Evolutionary conservation across 2,329 filamentous ascomycete genomes (phyloP), one percentile per base, ranked within the genome.

Genomic region (Talaromyces albobiverticillius): DNA sequence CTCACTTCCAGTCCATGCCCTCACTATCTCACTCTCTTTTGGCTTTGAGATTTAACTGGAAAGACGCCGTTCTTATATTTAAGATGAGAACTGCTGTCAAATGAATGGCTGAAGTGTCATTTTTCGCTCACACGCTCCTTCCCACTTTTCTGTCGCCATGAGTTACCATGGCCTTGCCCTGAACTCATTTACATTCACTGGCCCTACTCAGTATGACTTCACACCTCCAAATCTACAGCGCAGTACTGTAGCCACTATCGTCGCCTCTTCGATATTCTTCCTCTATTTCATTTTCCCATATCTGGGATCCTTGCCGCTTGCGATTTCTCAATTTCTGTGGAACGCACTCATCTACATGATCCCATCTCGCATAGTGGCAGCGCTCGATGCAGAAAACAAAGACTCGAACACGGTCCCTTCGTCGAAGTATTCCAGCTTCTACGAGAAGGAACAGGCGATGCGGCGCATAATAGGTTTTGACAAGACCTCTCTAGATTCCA

Each of bases 401-500:
- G 56, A 71, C 62, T 52, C 70, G 74, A 64, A 60, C 78, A 70
- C 75, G 80, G 55, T 52, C 23, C 61, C 57, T 40, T 61, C 58
- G 46, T 63, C 64, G 63, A 50, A 46, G 58, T 58, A 63, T 73
- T 77, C 76, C 14, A 66, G 60, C n/a, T 65, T 69, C 25, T 61
- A 68, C 42, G 79, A 80, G 23, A 91, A 90, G 70, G 85, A 82
- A 65, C 80, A 85, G 60, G 78, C 80, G 9, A 79, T 90, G 72
- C 78, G 80, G 61, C 80, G 82, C 57, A 77, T 90, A 29, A 68
- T 90, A 31, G 81, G 85, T 2, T 64, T 87, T 57, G 81, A 84
- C 61, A 77, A 75, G 46, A 79, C 79, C 6, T 81, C 84, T 13
- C 79, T 84, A 36, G 78, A 82, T 61, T 83, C 78, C 3, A 79